Evolutionary conservation across 2,329 filamentous ascomycete genomes (phyloP).

Genomic region (Pestalotiopsis sp.): DNA sequence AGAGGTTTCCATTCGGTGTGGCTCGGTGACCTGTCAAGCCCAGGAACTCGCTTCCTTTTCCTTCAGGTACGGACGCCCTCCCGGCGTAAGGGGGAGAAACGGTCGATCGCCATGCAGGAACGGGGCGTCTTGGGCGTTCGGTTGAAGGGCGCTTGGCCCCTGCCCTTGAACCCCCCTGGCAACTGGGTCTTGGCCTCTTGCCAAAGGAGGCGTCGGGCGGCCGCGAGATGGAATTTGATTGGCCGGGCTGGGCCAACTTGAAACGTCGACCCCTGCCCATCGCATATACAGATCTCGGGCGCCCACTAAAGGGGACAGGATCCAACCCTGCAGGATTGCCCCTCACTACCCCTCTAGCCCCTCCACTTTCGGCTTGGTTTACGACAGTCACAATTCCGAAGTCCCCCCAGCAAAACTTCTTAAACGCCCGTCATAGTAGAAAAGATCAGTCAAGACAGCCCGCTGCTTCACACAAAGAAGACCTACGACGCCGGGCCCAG

Average conservation of each 20-base stretch:
- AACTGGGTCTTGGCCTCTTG: not conserved
- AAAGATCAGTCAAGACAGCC: not conserved
- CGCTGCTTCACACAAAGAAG: not conserved
- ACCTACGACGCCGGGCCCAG: not conserved
- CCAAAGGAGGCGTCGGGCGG: not conserved
- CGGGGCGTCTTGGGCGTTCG: not conserved
- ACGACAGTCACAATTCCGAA: not conserved
- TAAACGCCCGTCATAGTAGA: not conserved
- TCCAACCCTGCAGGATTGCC: not conserved
- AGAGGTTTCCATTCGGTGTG: not conserved
- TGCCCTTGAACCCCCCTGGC: not conserved
- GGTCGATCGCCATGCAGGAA: slow-evolving; percentile 10
- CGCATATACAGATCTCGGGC: not conserved
- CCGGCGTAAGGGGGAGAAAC: not conserved
- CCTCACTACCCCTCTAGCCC: not conserved
- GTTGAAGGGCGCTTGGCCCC: not conserved
- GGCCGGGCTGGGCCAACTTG: not conserved
- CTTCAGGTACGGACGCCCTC: not conserved
- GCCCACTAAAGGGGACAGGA: not conserved
- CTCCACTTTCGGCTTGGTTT: slow-evolving; percentile 5
- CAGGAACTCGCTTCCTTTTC: not conserved
- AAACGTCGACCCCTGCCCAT: not conserved
- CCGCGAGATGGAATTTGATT: not conserved
- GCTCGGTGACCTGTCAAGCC: not conserved
- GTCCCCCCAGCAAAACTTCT: not conserved